Evolutionary conservation across 495 filamentous ascomycete species (phyloP), one percentile per base, ranked within the genome.

Genomic region (Beverwykella pulmonaria): DNA sequence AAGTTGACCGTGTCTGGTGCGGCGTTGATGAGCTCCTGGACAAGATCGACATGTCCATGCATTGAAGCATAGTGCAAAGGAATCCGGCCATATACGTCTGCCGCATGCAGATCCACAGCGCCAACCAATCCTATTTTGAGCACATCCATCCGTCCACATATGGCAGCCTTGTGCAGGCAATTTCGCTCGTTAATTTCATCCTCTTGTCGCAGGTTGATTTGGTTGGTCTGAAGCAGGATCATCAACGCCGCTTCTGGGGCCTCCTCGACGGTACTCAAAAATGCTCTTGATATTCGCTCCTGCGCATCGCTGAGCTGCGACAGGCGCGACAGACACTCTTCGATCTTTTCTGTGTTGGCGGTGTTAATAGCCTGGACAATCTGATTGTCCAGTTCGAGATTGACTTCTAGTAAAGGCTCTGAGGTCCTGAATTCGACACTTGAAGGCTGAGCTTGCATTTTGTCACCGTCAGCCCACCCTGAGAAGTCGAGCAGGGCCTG

Each of bases 121-220:
- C 81, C 82, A 7, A 82, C 74, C 27, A 98, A 81, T 7, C 90
- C 92, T 39, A 88, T 85, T 41, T 85, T 79, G 57, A 98, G 80
- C 46, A 97, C 88, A 66, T 89, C 87, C 5, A 83, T 75, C 67
- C 90, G 90, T 7, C 92, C 92, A 56, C 92, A 93, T 17, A 97
- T 96, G 9, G 92, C 87, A 5, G 94, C 92, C 77, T 98, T 93
- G 65, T 98, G 94, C 41, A 98, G 82, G 73, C 92, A 96, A 73
- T 97, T 98, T 34, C 94, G 84, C 73, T 97, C 92, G 73, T 98
- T 98, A 72, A 98, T 97, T 71, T 98, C 93, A 73, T 98, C 95
- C 69, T 93, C 90, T 0, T 89, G 90, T 63, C 90, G 89, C 10
- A 97, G 82, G 74, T 97, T 88, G 46, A 98, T 90, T 53, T 95